These are phyloP conservation scores for Ramaria sp. DNA, from an alignment of 768 basidiomycete species.

Conservation along the genomic window DNA sequence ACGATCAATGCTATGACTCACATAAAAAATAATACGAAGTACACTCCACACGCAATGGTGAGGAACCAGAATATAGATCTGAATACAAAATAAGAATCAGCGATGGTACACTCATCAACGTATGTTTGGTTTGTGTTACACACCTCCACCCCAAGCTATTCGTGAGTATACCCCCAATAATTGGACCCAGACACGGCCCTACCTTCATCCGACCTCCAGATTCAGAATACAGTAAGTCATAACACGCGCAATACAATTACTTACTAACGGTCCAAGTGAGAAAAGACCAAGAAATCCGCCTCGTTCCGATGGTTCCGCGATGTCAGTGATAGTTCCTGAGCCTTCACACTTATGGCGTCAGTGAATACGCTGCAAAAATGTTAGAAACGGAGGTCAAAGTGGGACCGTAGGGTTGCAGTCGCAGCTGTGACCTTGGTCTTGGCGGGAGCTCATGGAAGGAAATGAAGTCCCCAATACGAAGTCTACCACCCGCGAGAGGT, in stretches of 20 bases:
- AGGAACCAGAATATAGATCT: slow-evolving; percentile 60
- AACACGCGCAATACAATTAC: slow-evolving; percentile 13
- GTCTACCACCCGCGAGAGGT: too few relatives aligned
- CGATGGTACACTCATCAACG: not conserved
- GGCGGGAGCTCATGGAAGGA: too few relatives aligned
- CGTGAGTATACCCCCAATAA: slow-evolving; percentile 38
- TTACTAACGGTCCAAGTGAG: slow-evolving; percentile 52
- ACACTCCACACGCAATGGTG: slow-evolving; percentile 35
- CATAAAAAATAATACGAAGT: slow-evolving; percentile 20
- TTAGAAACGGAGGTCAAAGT: not conserved
- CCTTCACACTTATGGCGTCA: slow-evolving; percentile 24
- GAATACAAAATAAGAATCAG: not conserved
- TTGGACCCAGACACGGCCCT: slow-evolving; percentile 37
- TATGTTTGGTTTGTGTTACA: slow-evolving; percentile 11
- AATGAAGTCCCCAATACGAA: too few relatives aligned
- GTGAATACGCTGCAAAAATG: not conserved
- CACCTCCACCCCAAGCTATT: slow-evolving; percentile 58
- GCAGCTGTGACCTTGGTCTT: too few relatives aligned
- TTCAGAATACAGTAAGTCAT: not conserved
- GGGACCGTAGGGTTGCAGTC: not conserved
- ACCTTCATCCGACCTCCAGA: slow-evolving; percentile 12
- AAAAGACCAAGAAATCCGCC: slow-evolving; percentile 67
- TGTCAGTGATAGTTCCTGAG: slow-evolving; percentile 71
- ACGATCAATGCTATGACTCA: not conserved
- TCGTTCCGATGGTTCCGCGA: slow-evolving; percentile 60